Conservation (phyloP, 2,329 filamentous ascomycete species). For the Colletotrichum sp. region DNA sequence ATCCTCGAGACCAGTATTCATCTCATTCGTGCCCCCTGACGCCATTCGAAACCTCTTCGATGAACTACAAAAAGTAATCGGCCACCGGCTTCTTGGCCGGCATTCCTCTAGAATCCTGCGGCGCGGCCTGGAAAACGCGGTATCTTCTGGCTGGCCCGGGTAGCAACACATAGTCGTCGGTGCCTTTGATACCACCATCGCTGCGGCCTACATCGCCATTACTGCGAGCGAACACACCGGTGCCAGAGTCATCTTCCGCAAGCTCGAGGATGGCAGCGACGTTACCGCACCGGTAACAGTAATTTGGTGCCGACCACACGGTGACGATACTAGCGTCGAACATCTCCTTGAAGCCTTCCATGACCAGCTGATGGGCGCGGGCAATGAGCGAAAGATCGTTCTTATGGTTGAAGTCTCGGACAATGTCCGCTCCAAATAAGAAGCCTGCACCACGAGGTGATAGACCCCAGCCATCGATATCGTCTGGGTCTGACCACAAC, state of each 20-base stretch:
- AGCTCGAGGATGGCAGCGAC: constrained; percentile 95
- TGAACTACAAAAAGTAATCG: constrained; percentile 83
- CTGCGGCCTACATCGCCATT: constrained; percentile 72
- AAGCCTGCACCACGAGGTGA: constrained; percentile 95
- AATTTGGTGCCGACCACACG: constrained; percentile 98
- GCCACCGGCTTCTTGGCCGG: constrained; percentile 98
- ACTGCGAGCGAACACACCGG: constrained; percentile 71
- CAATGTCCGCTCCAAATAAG: constrained; percentile 93
- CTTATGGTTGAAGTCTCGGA: constrained; percentile 92
- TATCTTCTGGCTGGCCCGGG: constrained; percentile 87
- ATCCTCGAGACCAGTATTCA: neutral
- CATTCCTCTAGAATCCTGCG: constrained; percentile 96
- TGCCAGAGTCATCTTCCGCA: constrained; percentile 82
- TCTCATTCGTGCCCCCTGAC: neutral
- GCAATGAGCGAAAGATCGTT: constrained; percentile 94
- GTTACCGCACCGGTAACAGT: constrained; percentile 95
- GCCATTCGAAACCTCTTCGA: neutral
- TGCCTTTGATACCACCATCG: constrained; percentile 46
- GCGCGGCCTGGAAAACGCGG: constrained; percentile 93
- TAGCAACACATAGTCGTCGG: constrained; percentile 16
- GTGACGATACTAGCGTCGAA: constrained; percentile 96
- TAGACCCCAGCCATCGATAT: constrained; percentile 96
- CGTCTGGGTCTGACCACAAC: constrained; percentile 96
- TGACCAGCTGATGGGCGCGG: constrained; percentile 94
- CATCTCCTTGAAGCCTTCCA: constrained; percentile 99